Evolutionary conservation across 805 yeast species (phyloP), one percentile per base, ranked within the genome.

Genomic region (Suhomyces sp.): DNA sequence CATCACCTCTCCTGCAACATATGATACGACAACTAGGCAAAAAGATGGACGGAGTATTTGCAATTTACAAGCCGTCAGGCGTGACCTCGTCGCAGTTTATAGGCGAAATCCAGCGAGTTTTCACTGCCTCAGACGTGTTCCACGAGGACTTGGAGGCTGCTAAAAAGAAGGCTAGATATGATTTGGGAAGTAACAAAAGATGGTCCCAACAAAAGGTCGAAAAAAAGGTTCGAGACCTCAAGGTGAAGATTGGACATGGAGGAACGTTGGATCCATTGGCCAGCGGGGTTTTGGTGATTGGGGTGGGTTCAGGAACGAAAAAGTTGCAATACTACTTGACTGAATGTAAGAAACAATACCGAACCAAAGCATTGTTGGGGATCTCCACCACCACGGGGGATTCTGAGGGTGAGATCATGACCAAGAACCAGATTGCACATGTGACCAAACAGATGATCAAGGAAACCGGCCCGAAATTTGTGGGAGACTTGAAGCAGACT

Each of bases 201-300:
- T 60, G 67, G 53, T 67, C 75, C 38, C 59, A 68, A 34, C 68
- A 64, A 36, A 69, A 77, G 23, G 71, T 77, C 28, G 70, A 74
- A 40, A 72, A 76, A 35, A 74, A 76, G 39, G 66, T 74, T 19
- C 63, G 72, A 16, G 68, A 69, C 20, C 65, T 75, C 4, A 81
- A 80, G 48, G 79, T 90, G 21, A 93, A 93, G 53, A 83, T 91
- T 70, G 99, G 99, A 1, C 99, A 93, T 58, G 99, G 98, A 13
- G 99, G 99, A 7, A 93, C 99, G 0, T 67, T 93, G 24, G 99
- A 93, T 53, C 97, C 98, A 0, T 62, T 86, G 27, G 99, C 99
- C 0, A 80, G 88, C n/a, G 99, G 99, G 8, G 90, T 91, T 1
- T 59, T 86, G 26, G 91, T 95, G 2, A 71, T 93, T 36, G 99